Percentiles rank a stretch among this genome's conserved stretches.
These are phyloP conservation scores for Hirsutella rhossiliensis DNA, from an alignment of 2,329 filamentous ascomycete species.

Conservation along the genomic window DNA sequence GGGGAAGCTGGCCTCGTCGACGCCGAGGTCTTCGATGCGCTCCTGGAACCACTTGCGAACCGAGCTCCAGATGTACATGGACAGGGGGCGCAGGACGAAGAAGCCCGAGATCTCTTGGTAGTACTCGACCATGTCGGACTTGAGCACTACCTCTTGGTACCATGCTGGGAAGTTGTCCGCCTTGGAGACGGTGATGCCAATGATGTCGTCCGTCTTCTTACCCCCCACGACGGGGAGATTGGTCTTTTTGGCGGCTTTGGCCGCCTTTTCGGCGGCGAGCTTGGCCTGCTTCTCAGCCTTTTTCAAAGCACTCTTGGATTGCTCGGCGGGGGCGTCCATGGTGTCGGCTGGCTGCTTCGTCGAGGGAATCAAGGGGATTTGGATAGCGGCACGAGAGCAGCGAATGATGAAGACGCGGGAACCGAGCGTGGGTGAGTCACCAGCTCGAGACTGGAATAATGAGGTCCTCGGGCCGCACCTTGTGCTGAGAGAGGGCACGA, in stretches of 20 bases:
- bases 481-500: background rate
- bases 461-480: background rate
- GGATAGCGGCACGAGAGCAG: background rate
- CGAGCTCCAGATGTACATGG: constrained; percentile 55
- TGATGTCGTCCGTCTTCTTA: constrained; percentile 56
- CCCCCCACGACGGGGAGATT: constrained; percentile 39
- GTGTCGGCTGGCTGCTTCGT: constrained; percentile 2
- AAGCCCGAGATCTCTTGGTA: constrained; percentile 90
- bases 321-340: constrained; percentile 21
- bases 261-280: constrained; percentile 48
- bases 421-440: background rate
- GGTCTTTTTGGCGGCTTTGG: constrained; percentile 46
- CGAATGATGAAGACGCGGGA: background rate
- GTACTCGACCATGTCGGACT: constrained; percentile 96
- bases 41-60: constrained; percentile 57
- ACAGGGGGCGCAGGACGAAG: constrained; percentile 72
- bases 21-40: constrained; percentile 80
- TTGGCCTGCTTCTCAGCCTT: constrained; percentile 55
- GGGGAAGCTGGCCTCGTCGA: constrained; percentile 93
- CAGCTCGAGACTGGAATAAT: background rate
- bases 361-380: background rate
- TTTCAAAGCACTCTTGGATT: constrained; percentile 52
- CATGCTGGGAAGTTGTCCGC: constrained; percentile 80
- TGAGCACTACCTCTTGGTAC: constrained; percentile 96
- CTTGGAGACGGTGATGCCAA: constrained; percentile 81